A percentile compares a stretch with the other conserved stretches of the same genome.
Evolutionary conservation across 768 basidiomycete genomes (phyloP).

Genomic region (Gloeostereum incarnatum): DNA sequence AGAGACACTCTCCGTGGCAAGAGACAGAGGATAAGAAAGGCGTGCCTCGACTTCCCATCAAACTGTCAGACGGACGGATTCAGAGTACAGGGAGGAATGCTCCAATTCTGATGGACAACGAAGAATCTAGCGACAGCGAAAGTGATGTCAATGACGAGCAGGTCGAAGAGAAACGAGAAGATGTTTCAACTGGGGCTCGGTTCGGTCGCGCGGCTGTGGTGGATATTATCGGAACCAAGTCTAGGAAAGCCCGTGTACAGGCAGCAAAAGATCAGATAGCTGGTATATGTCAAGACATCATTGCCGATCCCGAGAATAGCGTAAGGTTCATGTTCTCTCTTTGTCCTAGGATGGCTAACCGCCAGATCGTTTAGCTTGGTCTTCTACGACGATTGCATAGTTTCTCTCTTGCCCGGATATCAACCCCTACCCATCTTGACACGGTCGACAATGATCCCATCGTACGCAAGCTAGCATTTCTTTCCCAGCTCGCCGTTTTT

Average conservation of each 20-base stretch:
- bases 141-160: conserved; percentile 24
- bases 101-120: conserved; percentile 13
- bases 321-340: conserved; percentile 35
- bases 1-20: conserved; percentile 34
- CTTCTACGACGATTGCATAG: conserved; percentile 83
- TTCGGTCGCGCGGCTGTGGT: conserved; percentile 80
- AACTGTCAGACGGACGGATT: conserved; percentile 73
- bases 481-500: conserved; percentile 90
- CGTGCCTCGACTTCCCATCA: conserved; percentile 73
- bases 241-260: conserved; percentile 58
- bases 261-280: conserved; percentile 93
- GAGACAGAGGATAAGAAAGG: conserved; percentile 36
- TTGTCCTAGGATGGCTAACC: background rate
- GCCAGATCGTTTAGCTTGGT: conserved; percentile 49
- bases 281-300: conserved; percentile 84
- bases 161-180: conserved; percentile 36
- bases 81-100: conserved; percentile 42
- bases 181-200: conserved; percentile 75
- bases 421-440: conserved; percentile 56
- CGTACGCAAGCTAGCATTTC: conserved; percentile 80
- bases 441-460: conserved; percentile 71
- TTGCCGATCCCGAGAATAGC: conserved; percentile 91
- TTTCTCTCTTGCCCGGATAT: conserved; percentile 74
- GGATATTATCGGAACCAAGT: conserved; percentile 58
- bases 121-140: conserved; percentile 18